These are phyloP conservation scores for Puccinia horiana DNA, from an alignment of 1,284 basidiomycete genomes.

Conservation along the genomic window DNA sequence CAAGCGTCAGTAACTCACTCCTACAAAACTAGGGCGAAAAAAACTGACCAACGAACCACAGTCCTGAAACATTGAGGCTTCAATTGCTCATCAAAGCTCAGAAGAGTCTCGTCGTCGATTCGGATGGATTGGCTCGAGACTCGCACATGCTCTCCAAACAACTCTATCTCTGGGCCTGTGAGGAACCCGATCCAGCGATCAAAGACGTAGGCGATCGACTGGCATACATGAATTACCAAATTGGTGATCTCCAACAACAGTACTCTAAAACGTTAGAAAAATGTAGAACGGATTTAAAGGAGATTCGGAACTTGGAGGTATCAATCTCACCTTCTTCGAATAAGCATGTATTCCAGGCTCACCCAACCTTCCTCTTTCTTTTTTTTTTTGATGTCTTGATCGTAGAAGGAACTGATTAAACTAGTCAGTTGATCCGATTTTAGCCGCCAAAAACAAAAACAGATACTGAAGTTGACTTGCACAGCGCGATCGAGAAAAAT, in stretches of 20 bases:
- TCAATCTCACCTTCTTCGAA: neutral
- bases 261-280: conserved; percentile 24
- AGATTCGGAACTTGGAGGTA: conserved; percentile 43
- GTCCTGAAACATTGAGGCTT: conserved; percentile 52
- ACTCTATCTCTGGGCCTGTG: conserved; percentile 50
- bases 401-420: conserved; percentile 35
- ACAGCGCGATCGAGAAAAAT: conserved; percentile 49
- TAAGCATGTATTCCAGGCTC: neutral
- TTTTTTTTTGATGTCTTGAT: neutral
- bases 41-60: neutral
- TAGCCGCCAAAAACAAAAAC: conserved; percentile 41
- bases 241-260: conserved; percentile 51
- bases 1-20: conserved; percentile 22
- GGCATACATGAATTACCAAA: conserved; percentile 53
- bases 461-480: conserved; percentile 43
- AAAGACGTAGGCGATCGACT: conserved; percentile 53
- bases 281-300: conserved; percentile 37
- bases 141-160: conserved; percentile 48
- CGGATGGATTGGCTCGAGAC: conserved; percentile 51
- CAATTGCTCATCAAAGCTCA: conserved; percentile 53
- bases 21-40: neutral
- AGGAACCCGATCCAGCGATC: conserved; percentile 51
- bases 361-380: neutral
- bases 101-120: conserved; percentile 51
- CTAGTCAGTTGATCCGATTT: conserved; percentile 47